phyloP scores from a whole-genome alignment of 345 rosid species.

The Jatropha curcas region DNA sequence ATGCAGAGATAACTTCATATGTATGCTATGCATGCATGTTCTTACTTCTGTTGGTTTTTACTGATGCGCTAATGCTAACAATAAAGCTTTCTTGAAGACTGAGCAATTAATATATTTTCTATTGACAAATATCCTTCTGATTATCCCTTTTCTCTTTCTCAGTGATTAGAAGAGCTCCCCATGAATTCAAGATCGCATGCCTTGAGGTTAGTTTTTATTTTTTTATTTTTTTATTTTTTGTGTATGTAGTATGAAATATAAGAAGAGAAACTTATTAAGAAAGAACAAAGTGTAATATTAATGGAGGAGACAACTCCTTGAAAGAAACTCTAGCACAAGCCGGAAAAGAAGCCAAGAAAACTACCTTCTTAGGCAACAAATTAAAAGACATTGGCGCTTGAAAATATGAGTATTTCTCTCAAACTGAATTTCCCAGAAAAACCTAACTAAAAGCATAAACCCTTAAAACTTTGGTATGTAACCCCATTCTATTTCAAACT shows the following conservation, averaged over 20 bases:
- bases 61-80: not conserved
- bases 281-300: not conserved
- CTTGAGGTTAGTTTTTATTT: constrained; percentile 65
- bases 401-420: not conserved
- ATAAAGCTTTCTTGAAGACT: not conserved
- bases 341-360: not conserved
- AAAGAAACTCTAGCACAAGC: not conserved
- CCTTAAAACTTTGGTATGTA: not conserved
- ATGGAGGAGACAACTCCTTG: not conserved
- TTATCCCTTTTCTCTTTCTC: constrained; percentile 18
- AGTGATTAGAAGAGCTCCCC: constrained; percentile 98
- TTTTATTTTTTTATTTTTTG: not conserved
- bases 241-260: no score
- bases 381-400: not conserved
- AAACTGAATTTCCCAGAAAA: not conserved
- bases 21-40: not conserved
- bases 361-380: not conserved
- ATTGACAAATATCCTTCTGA: not conserved
- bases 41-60: constrained; percentile 1
- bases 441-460: not conserved
- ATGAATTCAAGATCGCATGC: constrained; percentile 95
- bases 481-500: not conserved
- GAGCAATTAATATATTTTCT: constrained; percentile 9
- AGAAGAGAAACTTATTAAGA: not conserved
- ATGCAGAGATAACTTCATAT: not conserved